A percentile compares a stretch with the other conserved stretches of the same genome.
Evolutionary conservation across 2,329 filamentous ascomycete genomes (phyloP).

Genomic region (Cryphonectria carpinicola): DNA sequence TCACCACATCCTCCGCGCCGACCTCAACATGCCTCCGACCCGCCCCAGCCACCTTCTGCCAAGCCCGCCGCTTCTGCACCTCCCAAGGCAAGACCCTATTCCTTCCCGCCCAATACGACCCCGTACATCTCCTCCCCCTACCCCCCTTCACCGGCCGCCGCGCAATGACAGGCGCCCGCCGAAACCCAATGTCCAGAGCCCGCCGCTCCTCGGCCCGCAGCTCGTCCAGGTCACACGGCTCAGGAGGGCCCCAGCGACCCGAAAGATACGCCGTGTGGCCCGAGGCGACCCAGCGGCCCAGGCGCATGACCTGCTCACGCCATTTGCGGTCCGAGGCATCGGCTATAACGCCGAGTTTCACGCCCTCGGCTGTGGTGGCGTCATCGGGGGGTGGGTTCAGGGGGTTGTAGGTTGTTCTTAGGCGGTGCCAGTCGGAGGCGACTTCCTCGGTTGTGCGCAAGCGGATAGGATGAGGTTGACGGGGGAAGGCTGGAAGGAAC

Average conservation of each 20-base stretch:
- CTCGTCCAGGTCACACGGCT: slow-evolving; percentile 13
- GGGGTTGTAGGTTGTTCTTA: slow-evolving; percentile 18
- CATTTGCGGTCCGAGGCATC: slow-evolving; percentile 18
- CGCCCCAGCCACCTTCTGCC: not conserved
- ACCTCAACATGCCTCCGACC: not conserved
- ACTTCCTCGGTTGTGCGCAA: slow-evolving; percentile 1
- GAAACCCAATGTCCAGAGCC: slow-evolving; percentile 18
- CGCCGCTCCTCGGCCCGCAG: not conserved
- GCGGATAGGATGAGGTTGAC: not conserved
- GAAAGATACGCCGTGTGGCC: not conserved
- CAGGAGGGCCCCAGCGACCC: not conserved
- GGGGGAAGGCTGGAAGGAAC: too few species aligned
- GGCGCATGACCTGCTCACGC: slow-evolving; percentile 26
- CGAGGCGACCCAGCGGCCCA: slow-evolving; percentile 17
- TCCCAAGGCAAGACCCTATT: not conserved
- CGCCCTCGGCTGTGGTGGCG: slow-evolving; percentile 19
- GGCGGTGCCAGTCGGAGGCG: not conserved
- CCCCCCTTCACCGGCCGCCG: slow-evolving; percentile 11
- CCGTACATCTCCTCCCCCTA: not conserved
- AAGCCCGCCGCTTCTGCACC: not conserved
- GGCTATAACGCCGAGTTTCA: slow-evolving; percentile 20
- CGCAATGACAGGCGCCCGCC: not conserved
- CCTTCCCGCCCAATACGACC: slow-evolving; percentile 1
- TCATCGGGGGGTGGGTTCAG: slow-evolving; percentile 8
- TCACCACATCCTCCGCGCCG: not conserved